phyloP scores from a whole-genome alignment of 768 basidiomycete species.

The Tricholoma bakamatsutake region DNA sequence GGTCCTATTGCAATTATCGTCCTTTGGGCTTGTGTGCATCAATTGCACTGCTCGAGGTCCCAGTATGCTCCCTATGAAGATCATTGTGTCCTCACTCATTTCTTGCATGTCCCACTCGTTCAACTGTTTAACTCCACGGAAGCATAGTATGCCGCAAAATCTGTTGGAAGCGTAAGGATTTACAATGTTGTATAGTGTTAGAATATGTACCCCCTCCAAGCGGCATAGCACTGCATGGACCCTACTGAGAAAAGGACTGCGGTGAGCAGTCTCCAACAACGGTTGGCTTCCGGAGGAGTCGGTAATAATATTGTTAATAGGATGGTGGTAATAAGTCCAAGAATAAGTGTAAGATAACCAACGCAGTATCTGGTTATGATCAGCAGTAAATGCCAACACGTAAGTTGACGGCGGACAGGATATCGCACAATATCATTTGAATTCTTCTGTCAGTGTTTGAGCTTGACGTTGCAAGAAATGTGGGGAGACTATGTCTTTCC shows the following conservation, averaged over 20 bases:
- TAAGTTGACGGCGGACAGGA: background rate
- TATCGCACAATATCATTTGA: conserved; percentile 27
- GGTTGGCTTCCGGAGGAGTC: conserved; percentile 16
- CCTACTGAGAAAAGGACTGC: conserved; percentile 25
- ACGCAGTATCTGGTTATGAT: conserved; percentile 22
- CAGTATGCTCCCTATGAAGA: conserved; percentile 15
- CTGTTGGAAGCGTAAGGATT: conserved; percentile 4
- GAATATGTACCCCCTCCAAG: conserved; percentile 24
- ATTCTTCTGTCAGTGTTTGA: conserved; percentile 31
- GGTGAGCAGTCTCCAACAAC: conserved; percentile 27
- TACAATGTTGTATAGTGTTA: background rate
- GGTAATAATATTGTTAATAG: conserved; percentile 22
- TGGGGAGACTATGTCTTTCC: conserved; percentile 23
- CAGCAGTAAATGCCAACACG: background rate
- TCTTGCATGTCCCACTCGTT: conserved; percentile 34
- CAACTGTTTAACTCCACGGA: conserved; percentile 28
- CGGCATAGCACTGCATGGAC: conserved; percentile 26
- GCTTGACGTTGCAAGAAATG: conserved; percentile 26
- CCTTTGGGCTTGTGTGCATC: background rate
- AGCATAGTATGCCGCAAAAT: conserved; percentile 30
- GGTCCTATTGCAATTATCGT: no score
- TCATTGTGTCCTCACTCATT: conserved; percentile 20
- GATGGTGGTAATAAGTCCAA: conserved; percentile 22
- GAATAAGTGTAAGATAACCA: conserved; percentile 18
- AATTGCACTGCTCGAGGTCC: conserved; percentile 1